phyloP scores from a whole-genome alignment of 2,329 filamentous ascomycete genomes.

The Didymella arachidicola region DNA sequence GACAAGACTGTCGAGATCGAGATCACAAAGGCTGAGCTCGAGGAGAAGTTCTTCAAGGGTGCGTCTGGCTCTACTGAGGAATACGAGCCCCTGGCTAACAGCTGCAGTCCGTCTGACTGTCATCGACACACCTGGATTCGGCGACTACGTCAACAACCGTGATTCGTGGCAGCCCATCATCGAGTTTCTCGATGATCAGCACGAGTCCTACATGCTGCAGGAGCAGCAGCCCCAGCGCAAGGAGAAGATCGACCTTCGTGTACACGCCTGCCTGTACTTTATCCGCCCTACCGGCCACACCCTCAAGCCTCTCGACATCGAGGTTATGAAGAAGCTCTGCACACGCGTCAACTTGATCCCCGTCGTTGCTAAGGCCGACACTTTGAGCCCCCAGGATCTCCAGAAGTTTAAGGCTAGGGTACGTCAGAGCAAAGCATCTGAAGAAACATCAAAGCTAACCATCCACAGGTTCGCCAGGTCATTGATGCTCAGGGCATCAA shows the following conservation, averaged over 20 bases:
- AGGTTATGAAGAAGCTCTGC: constrained; percentile 99
- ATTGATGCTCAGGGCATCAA: constrained; percentile 99
- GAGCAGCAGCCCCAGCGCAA: constrained; percentile 98
- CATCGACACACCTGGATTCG: constrained; percentile 98
- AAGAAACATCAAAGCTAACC: constrained; percentile 22
- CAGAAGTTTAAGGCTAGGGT: constrained; percentile 95
- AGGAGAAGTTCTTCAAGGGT: constrained; percentile 99
- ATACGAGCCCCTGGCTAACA: constrained; percentile 29
- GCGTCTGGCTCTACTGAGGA: constrained; percentile 11
- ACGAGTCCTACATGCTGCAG: constrained; percentile 99
- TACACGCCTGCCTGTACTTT: constrained; percentile 98
- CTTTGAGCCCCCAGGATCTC: constrained; percentile 89
- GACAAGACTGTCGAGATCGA: constrained; percentile 99
- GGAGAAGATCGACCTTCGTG: constrained; percentile 99
- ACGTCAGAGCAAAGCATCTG: constrained; percentile 52
- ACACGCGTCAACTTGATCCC: constrained; percentile 98
- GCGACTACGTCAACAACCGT: constrained; percentile 99
- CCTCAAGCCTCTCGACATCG: constrained; percentile 97
- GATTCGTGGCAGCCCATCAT: constrained; percentile 99
- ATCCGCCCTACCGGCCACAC: constrained; percentile 98
- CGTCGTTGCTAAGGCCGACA: constrained; percentile 98
- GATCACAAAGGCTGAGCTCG: constrained; percentile 98
- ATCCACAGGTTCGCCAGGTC: constrained; percentile 81
- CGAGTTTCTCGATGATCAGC: constrained; percentile 99
- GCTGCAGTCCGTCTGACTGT: constrained; percentile 91